Evolutionary conservation across 805 yeast species (phyloP).

Genomic region (Wickerhamomyces silvicola): DNA sequence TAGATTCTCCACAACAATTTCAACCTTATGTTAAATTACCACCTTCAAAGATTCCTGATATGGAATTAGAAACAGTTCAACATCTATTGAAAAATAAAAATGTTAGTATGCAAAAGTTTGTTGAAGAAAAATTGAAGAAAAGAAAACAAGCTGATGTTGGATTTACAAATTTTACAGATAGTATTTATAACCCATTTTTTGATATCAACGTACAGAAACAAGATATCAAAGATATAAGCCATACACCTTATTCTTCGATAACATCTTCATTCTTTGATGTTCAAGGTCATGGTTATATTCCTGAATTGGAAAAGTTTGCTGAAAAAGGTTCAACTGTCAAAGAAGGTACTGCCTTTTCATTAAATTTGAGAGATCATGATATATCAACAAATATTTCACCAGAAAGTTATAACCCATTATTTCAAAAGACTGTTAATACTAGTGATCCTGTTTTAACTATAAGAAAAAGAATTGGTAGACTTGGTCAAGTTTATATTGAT

Average conservation of each 20-base stretch:
- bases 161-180: conserved; percentile 82
- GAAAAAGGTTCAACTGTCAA: conserved; percentile 17
- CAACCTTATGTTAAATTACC: conserved; percentile 86
- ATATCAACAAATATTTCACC: conserved; percentile 22
- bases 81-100: conserved; percentile 69
- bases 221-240: conserved; percentile 45
- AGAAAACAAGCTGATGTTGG: conserved; percentile 58
- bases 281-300: conserved; percentile 47
- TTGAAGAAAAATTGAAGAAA: conserved; percentile 72
- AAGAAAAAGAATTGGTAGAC: conserved; percentile 71
- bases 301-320: conserved; percentile 19
- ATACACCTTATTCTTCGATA: conserved; percentile 76
- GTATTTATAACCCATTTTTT: conserved; percentile 75
- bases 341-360: conserved; percentile 26
- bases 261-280: conserved; percentile 62
- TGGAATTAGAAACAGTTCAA: conserved; percentile 80
- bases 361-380: conserved; percentile 18
- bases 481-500: conserved; percentile 67
- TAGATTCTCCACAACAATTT: conserved; percentile 23
- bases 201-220: conserved; percentile 53
- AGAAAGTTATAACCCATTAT: conserved; percentile 32
- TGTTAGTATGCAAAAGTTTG: conserved; percentile 73
- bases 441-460: conserved; percentile 46
- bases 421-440: conserved; percentile 25
- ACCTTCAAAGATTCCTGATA: conserved; percentile 87